Base-by-base conservation (phyloP, 108 stramenopile genomes). In the Conticribra weissflogii region DNA sequence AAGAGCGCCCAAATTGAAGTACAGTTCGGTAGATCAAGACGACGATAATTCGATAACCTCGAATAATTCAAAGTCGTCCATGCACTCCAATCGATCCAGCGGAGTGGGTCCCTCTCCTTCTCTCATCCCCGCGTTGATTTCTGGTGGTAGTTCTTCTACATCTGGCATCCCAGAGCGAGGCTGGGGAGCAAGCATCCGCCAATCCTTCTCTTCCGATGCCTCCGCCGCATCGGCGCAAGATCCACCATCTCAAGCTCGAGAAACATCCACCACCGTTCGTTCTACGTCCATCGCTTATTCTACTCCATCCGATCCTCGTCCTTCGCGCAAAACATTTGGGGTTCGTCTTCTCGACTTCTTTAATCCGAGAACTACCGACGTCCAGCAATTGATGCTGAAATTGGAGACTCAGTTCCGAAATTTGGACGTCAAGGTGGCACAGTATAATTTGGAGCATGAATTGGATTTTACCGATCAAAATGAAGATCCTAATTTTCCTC, bases 321-420 rank as follows among this genome's bases (percentile, higher is more conserved):
- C 58, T 22, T 33, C 24, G 19, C 59, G 27, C 0, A 9, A 25
- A 29, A 46, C 57, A 1, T 45, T 78, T 15, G 54, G 32, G 49
- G 22, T 60, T 16, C 67, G 67, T 8, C 24, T 76, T 2, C 47
- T 62, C 19, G 59, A 66, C 29, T 48, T 78, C 7, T 64, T 78
- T n/a, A 60, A 34, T 53, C 77, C 77, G 24, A 25, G 69, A 50
- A 30, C 44, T 1, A 61, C 77, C 3, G 76, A 77, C 45, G 55
- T 70, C 3, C 63, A 71, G 32, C 63, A 59, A 46, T 31, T 78
- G 14, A 47, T 78, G 23, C 19, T 32, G 25, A 78, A 78, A 44
- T 78, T 78, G 52, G 63, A 78, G 59, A 59, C 28, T 1, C 77
- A 78, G 56, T 71, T 78, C 36, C 22, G 66, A 31, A 36, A 48